These are phyloP conservation scores for Fusarium humuli DNA, from an alignment of 2,329 filamentous ascomycete genomes.

Conservation along the genomic window DNA sequence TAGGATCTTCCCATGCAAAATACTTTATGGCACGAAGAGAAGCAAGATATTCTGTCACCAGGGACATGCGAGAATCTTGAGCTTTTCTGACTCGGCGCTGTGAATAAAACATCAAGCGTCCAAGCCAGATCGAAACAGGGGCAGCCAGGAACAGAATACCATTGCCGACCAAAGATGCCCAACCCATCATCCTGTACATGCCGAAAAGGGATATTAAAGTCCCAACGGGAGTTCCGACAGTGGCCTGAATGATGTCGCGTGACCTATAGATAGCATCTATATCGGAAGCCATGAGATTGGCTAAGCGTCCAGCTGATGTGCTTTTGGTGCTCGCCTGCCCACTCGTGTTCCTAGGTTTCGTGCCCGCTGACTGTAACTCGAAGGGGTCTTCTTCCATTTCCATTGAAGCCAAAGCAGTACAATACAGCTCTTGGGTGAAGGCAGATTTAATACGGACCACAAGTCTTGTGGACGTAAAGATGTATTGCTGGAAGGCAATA, in stretches of 20 bases:
- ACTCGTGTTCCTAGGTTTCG: constrained; percentile 45
- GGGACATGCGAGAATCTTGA: constrained; percentile 67
- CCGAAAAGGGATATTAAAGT: constrained; percentile 62
- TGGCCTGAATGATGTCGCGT: constrained; percentile 62
- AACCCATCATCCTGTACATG: constrained; percentile 67
- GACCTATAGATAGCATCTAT: constrained; percentile 65
- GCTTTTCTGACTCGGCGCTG: constrained; percentile 65
- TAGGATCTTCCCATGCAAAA: constrained; percentile 69
- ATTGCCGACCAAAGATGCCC: constrained; percentile 66
- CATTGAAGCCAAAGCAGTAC: constrained; percentile 66
- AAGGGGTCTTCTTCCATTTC: constrained; percentile 67
- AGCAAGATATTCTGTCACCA: constrained; percentile 67
- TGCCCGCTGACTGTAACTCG: constrained; percentile 40
- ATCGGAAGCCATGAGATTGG: constrained; percentile 70
- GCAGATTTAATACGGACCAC: constrained; percentile 67
- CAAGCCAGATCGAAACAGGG: constrained; percentile 63
- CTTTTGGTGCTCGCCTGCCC: constrained; percentile 49
- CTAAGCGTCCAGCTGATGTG: constrained; percentile 63
- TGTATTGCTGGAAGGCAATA: constrained; percentile 66
- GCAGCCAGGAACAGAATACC: constrained; percentile 59
- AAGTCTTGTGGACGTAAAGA: constrained; percentile 68
- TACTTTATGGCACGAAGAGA: constrained; percentile 71
- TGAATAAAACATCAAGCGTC: constrained; percentile 61
- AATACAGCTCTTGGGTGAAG: constrained; percentile 69
- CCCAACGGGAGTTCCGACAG: constrained; percentile 59